Base-by-base conservation (phyloP, 106 monocot species). In the Posidonia australis region DNA sequence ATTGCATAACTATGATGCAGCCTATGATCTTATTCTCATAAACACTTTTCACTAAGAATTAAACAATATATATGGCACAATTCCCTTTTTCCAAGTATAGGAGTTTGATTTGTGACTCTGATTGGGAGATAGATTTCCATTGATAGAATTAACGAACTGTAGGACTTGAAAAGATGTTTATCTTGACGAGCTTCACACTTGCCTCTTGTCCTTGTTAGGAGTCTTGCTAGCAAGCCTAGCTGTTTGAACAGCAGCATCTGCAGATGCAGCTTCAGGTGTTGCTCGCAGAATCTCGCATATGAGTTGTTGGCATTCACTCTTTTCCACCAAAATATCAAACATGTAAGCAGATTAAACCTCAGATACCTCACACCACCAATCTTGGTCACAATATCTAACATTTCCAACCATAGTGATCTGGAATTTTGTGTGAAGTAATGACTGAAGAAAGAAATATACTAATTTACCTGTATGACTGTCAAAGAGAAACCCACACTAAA, bases 251-350 rank as follows among this genome's bases (percentile, higher is more conserved):
- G 98, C 78, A 67, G 98, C 98, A 88, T 99, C 98, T 64, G 91
- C 85, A 79, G 87, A 91, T 66, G 98, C 91, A 74, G 91, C 88
- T 79, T 99, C 98, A n/a, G 98, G 98, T 61, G 98, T 99, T 77
- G 98, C 98, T 63, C 91, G 74, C 61, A 99, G 69, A 79, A 99
- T 86, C 83, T 99, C 98, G 72, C 88, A 88, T 68, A 99, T 81
- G 31, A 99, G 81, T 53, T 99, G 98, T 67, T 99, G 98, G 75
- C 98, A 99, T 76, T 99, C 98, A 78, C 98, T 99, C 98, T 98
- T 69, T 77, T 41, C 72, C 68, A 67, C 42, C 70, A 53, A 57
- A 54, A 64, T 42, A 64, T 72, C 42, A 44, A 58, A 70, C 10
- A 31, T 18, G 62, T 22, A 61, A 23, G 27, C 13, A 32, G 46